Conservation (phyloP, 148 eudicot genomes). For the Rheum nobile region DNA sequence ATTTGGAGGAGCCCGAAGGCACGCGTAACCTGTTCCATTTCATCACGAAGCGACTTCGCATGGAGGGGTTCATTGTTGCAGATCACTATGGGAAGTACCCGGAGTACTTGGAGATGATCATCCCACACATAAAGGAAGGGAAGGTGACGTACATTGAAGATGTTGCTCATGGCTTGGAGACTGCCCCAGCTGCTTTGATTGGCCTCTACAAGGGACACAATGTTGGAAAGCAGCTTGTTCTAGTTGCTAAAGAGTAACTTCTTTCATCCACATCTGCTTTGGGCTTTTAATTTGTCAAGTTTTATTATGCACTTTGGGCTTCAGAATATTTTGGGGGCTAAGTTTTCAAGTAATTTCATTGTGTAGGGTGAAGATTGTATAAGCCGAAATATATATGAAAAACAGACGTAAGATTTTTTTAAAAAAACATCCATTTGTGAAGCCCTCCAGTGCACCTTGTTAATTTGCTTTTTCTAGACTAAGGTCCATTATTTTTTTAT, state of each 20-base stretch:
- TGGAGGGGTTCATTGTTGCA: constrained; percentile 21
- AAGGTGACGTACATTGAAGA: constrained; percentile 23
- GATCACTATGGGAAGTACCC: constrained; percentile 24
- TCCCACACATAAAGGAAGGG: constrained; percentile 22
- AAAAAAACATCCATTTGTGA: too few relatives aligned
- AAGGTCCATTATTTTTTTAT: too few relatives aligned
- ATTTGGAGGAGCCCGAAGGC: constrained; percentile 27
- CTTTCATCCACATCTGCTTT: neutral
- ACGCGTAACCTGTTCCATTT: constrained; percentile 17
- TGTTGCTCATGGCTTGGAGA: constrained; percentile 23
- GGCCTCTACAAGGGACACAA: constrained; percentile 22
- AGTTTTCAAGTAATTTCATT: too few relatives aligned
- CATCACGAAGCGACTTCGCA: constrained; percentile 13
- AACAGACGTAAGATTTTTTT: too few relatives aligned
- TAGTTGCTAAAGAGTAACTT: constrained; percentile 2
- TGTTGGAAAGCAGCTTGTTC: constrained; percentile 25
- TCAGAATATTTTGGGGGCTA: too few relatives aligned
- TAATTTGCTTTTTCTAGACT: too few relatives aligned
- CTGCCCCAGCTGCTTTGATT: constrained; percentile 22
- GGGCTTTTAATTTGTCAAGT: too few relatives aligned
- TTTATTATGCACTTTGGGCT: too few relatives aligned
- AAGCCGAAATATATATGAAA: too few relatives aligned
- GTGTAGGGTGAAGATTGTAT: too few relatives aligned
- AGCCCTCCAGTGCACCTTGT: too few relatives aligned
- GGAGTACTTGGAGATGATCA: constrained; percentile 21